Percentiles rank a stretch among this genome's conserved stretches.
Evolutionary conservation across 306 rosid species (phyloP).

Genomic region (Quercus gilva): DNA sequence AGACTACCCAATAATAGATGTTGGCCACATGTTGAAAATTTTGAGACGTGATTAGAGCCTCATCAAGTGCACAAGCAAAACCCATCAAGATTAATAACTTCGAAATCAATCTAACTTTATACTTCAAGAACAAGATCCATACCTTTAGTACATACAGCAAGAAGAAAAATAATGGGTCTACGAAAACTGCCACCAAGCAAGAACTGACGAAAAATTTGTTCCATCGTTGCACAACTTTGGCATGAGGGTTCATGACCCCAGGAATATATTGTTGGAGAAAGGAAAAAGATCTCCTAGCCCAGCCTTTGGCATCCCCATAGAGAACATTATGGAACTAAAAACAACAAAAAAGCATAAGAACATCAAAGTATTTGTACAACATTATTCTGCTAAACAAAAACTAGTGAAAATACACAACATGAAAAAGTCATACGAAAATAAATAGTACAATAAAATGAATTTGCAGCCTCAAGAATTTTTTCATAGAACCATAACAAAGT

Average conservation of each 20-base stretch:
- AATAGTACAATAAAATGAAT: background rate
- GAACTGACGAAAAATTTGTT: slow-evolving; percentile 62
- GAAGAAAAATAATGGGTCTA: slow-evolving; percentile 84
- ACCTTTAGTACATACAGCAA: slow-evolving; percentile 51
- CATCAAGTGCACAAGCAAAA: background rate
- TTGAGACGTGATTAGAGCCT: background rate
- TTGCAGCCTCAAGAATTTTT: background rate
- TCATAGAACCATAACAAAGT: background rate
- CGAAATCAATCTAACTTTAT: background rate
- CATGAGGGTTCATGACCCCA: slow-evolving; percentile 83
- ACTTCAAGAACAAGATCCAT: slow-evolving; percentile 14
- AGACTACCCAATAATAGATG: background rate
- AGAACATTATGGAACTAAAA: slow-evolving; percentile 61
- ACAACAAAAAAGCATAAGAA: slow-evolving; percentile 16
- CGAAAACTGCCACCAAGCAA: slow-evolving; percentile 66
- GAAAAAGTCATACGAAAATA: background rate
- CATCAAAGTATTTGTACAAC: slow-evolving; percentile 5
- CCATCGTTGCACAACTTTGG: slow-evolving; percentile 72
- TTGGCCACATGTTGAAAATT: background rate
- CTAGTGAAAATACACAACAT: background rate
- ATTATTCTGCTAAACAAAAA: background rate
- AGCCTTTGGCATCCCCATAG: slow-evolving; percentile 84
- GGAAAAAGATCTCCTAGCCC: slow-evolving; percentile 47
- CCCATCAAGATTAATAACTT: slow-evolving; percentile 1
- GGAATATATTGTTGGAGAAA: slow-evolving; percentile 52